Conservation (phyloP, 1,284 basidiomycete species). For the Naganishia sp. region DNA sequence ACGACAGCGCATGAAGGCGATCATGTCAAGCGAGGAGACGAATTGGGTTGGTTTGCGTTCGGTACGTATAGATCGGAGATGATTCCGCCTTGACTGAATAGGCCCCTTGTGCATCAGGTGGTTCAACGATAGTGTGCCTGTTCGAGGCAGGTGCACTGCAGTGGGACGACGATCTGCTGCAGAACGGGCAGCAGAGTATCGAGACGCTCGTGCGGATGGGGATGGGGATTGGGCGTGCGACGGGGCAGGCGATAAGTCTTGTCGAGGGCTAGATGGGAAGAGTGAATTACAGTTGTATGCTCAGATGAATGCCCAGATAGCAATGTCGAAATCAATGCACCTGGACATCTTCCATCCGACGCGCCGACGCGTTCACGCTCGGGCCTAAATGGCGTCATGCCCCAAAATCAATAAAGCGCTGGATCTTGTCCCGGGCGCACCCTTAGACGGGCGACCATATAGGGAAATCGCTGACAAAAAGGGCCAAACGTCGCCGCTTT, state of each 20-base stretch:
- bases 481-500: background rate
- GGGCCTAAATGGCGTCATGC: no score
- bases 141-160: constrained; percentile 78
- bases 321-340: no score
- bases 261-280: background rate
- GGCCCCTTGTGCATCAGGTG: constrained; percentile 59
- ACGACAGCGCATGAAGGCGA: constrained; percentile 84
- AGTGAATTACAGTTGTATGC: background rate
- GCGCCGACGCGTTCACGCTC: no score
- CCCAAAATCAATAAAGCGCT: no score
- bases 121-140: constrained; percentile 82
- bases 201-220: constrained; percentile 87
- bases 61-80: constrained; percentile 58
- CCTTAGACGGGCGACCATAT: no score
- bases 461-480: background rate
- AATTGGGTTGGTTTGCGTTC: constrained; percentile 91
- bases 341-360: no score
- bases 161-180: constrained; percentile 89
- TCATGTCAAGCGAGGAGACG: constrained; percentile 74
- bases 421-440: no score
- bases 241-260: constrained; percentile 14
- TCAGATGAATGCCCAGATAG: no score
- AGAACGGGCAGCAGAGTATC: constrained; percentile 76
- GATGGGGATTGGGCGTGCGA: constrained; percentile 44
- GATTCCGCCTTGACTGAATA: constrained; percentile 21